These are phyloP conservation scores for Corylus avellana DNA, from an alignment of 306 rosid species.

Conservation along the genomic window DNA sequence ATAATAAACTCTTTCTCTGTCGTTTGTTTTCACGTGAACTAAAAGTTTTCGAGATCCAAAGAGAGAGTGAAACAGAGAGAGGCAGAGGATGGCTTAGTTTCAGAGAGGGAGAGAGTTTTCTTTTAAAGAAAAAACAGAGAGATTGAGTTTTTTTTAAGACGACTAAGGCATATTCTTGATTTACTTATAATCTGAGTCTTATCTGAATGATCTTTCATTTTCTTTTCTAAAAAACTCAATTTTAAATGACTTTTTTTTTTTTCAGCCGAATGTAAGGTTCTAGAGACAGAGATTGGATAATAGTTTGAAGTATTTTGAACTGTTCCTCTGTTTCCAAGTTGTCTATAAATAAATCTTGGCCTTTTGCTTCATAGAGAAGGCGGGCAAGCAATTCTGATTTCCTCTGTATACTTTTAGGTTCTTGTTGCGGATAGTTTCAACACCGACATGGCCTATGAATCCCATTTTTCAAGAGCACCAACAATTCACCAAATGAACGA, in stretches of 20 bases:
- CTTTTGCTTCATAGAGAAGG: neutral
- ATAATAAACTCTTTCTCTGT: constrained; percentile 13
- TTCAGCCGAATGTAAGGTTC: constrained; percentile 29
- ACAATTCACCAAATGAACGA: constrained; percentile 36
- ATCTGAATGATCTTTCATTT: neutral
- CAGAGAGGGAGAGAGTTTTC: neutral
- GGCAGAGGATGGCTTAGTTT: neutral
- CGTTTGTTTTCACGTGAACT: neutral
- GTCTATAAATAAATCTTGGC: neutral
- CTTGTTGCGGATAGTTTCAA: neutral
- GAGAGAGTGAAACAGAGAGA: constrained; percentile 6
- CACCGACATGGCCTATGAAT: constrained; percentile 34
- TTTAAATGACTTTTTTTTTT: neutral
- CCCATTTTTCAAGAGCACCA: constrained; percentile 36
- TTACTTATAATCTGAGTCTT: neutral
- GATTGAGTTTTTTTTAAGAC: no score
- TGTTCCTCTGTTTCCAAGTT: neutral
- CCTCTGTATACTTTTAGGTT: neutral
- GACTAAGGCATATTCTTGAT: neutral
- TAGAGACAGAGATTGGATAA: neutral
- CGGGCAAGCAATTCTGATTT: neutral
- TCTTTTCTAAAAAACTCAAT: neutral
- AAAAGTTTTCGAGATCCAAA: no score
- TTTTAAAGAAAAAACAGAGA: neutral
- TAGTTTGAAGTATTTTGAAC: neutral